Evolutionary conservation across 163 green algal species (phyloP).

Genomic region (Prototheca wickerhamii): DNA sequence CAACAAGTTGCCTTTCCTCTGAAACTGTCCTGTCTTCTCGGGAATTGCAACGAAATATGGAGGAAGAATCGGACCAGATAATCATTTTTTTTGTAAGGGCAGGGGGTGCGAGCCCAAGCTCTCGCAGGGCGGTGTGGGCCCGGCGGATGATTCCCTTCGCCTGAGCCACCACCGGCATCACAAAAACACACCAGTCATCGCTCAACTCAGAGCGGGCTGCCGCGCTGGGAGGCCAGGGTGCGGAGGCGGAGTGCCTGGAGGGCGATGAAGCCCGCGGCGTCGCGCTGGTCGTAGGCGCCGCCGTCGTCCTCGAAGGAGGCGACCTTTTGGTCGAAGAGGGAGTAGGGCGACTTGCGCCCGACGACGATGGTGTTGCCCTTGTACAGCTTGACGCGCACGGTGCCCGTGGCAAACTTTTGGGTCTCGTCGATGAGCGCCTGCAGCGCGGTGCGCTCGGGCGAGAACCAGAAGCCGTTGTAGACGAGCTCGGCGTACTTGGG

Average conservation of each 20-base stretch:
- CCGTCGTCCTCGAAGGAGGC: conserved; percentile 96
- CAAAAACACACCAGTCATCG: too few species aligned
- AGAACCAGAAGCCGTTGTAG: conserved; percentile 99
- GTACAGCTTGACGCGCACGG: conserved; percentile 90
- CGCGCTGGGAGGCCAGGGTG: conserved; percentile 66
- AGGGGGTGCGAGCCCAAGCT: too few species aligned
- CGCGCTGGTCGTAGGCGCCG: conserved; percentile 72
- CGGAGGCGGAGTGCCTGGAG: conserved; percentile 80
- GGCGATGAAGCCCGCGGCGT: conserved; percentile 94
- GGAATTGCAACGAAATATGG: too few species aligned
- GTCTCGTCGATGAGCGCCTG: conserved; percentile 86
- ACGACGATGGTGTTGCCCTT: conserved; percentile 89
- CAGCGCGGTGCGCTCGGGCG: conserved; percentile 85
- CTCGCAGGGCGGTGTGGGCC: too few species aligned
- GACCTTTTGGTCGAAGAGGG: conserved; percentile 86
- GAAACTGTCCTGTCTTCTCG: too few species aligned
- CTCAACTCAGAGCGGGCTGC: conserved; percentile 1
- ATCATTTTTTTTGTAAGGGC: too few species aligned
- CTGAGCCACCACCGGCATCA: too few species aligned
- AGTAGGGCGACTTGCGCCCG: conserved; percentile 79
- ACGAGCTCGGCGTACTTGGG: conserved; percentile 90
- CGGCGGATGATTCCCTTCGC: background rate
- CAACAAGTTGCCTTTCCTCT: too few species aligned
- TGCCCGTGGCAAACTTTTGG: conserved; percentile 79
- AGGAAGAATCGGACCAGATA: too few species aligned